Conservation (phyloP, 805 yeast genomes). For the Barnettozyma siamensis region DNA sequence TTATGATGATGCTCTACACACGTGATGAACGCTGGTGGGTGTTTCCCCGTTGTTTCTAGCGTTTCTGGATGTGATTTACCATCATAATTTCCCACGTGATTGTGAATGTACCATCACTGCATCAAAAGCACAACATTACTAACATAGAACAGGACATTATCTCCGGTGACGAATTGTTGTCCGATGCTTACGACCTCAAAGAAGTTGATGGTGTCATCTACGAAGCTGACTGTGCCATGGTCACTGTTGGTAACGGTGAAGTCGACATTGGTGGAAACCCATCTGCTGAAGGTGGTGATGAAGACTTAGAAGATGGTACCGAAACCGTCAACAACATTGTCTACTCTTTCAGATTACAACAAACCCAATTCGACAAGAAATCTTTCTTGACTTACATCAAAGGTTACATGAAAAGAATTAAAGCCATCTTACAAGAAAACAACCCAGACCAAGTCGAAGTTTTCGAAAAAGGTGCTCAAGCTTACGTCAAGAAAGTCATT, state of each 20-base stretch:
- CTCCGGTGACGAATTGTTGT: conserved; percentile 92
- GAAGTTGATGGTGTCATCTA: conserved; percentile 85
- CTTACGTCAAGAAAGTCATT: conserved; percentile 94
- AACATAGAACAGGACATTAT: conserved; percentile 71
- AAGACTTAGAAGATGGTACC: conserved; percentile 72
- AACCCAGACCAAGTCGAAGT: conserved; percentile 81
- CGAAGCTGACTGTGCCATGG: conserved; percentile 96
- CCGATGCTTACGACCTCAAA: conserved; percentile 92
- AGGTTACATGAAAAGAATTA: conserved; percentile 97
- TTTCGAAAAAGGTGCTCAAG: conserved; percentile 96
- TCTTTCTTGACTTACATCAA: conserved; percentile 94
- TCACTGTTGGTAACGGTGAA: conserved; percentile 84
- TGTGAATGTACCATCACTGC: no score
- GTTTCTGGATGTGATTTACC: no score
- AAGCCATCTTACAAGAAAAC: conserved; percentile 83
- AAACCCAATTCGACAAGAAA: conserved; percentile 95
- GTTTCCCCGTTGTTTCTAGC: neutral
- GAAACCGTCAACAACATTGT: conserved; percentile 97
- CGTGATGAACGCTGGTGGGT: no score
- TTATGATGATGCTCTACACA: neutral
- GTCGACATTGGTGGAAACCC: conserved; percentile 99
- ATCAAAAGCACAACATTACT: no score
- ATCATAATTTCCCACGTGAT: no score
- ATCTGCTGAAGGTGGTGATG: conserved; percentile 92
- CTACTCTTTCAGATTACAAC: conserved; percentile 96